Base-by-base conservation (phyloP, 225 moss, liverwort and hornwort genomes). In the Asterella californica region DNA sequence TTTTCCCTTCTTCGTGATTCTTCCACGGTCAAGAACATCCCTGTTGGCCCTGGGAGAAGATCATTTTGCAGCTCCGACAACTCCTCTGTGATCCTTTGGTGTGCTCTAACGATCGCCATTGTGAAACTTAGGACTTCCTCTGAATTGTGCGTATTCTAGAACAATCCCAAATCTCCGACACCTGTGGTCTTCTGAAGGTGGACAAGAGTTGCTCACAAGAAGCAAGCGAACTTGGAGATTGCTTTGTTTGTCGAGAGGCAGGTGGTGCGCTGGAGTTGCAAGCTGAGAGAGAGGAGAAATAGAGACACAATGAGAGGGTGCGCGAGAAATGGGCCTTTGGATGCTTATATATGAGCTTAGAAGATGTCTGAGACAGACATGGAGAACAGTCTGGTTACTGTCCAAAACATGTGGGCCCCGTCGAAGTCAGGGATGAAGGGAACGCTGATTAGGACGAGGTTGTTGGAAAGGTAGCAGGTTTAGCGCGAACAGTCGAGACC, bases 401-500 rank as follows among this genome's bases (percentile, higher is more conserved):
- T 34, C 10, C 69, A 22, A 30, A 69, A 69, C 19, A 36, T 36
- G 69, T 69, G 69, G 69, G 69, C 69, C 69, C 38, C 37, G 69
- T 17, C 12, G 69, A 69, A 34, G 38, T 6, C 5, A n/a, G 38
- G 36, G 38, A 38, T 18, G 69, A 17, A 15, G 52, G 52, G 52
- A 52, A 52, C 52, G 52, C 8, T 4, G 34, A 67, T 67, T 37
- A 6, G 69, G 69, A 36, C 37, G 69, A 69, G 69, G 69, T 15
- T 15, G 5, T n/a, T n/a, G n/a, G n/a, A n/a, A n/a, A n/a, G 55
- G 55, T 2, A 4, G 22, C 4, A 10, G 55, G 55, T 15, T 55
- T 55, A 42, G 42, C 42, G 42, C 42, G 42, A 42, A 42, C 4
- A 42, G 42, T n/a, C n/a, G n/a, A 42, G 42, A 42, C 4, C 42